Conservation (phyloP, 2,329 filamentous ascomycete genomes). For the Teratosphaeria destructans region DNA sequence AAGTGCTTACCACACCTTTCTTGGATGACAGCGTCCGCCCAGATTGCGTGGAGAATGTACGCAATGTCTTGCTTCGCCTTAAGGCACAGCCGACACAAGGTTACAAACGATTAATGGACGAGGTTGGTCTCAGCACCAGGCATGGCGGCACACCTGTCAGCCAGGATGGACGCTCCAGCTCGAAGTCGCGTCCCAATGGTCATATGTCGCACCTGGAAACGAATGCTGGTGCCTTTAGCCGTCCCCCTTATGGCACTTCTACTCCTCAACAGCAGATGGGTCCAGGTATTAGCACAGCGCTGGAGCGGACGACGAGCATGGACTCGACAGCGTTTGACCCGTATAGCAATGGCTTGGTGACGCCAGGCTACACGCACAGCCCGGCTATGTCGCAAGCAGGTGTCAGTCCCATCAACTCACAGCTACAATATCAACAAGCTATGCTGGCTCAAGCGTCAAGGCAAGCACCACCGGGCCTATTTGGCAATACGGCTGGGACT, state of each 20-base stretch:
- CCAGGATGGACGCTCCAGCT: conserved; percentile 26
- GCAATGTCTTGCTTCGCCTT: conserved; percentile 75
- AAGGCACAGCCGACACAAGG: conserved; percentile 91
- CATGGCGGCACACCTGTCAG: conserved; percentile 25
- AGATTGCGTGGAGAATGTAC: conserved; percentile 85
- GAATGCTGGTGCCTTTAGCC: conserved; percentile 23
- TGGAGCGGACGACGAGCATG: conserved; percentile 39
- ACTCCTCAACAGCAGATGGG: conserved; percentile 27
- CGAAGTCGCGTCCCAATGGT: conserved; percentile 24
- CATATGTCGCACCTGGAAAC: conserved; percentile 25
- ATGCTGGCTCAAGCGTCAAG: conserved; percentile 38
- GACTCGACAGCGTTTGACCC: conserved; percentile 39
- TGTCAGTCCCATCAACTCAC: conserved; percentile 29
- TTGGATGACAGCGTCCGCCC: conserved; percentile 83
- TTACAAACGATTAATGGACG: conserved; percentile 98
- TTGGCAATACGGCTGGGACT: conserved; percentile 11
- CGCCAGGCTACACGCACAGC: conserved; percentile 26
- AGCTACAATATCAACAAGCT: conserved; percentile 48
- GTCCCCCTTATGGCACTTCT: conserved; percentile 19
- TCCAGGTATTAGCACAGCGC: conserved; percentile 22
- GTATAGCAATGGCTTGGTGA: conserved; percentile 29
- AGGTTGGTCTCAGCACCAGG: conserved; percentile 71
- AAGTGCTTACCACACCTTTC: conserved; percentile 94
- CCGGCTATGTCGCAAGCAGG: conserved; percentile 27
- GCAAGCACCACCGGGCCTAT: conserved; percentile 24